Evolutionary conservation across 2,329 filamentous ascomycete species (phyloP).

Genomic region (Furcasterigmium sp.): DNA sequence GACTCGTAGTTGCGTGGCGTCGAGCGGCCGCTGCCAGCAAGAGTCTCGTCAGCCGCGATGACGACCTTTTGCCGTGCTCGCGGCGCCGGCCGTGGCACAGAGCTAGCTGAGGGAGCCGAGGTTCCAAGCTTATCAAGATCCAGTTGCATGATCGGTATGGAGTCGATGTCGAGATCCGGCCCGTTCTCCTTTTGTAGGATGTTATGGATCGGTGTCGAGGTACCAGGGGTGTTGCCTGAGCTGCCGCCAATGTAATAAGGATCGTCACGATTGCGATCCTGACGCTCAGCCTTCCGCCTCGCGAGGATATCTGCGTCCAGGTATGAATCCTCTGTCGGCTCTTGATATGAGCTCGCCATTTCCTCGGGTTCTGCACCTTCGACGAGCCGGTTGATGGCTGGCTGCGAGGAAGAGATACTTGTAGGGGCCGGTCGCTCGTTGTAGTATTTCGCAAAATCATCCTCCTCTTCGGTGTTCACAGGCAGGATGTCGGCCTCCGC

Average conservation of each 20-base stretch:
- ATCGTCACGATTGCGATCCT: constrained; percentile 83
- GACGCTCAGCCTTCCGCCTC: constrained; percentile 67
- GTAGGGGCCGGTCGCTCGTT: constrained; percentile 48
- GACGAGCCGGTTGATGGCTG: constrained; percentile 49
- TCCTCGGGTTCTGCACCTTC: constrained; percentile 38
- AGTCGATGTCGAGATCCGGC: constrained; percentile 81
- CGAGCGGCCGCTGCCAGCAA: constrained; percentile 47
- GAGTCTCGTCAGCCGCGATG: constrained; percentile 68
- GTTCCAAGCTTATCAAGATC: constrained; percentile 58
- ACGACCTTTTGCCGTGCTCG: constrained; percentile 56
- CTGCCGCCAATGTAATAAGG: constrained; percentile 80
- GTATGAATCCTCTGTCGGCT: constrained; percentile 58
- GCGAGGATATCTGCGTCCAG: constrained; percentile 70
- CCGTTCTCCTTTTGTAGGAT: constrained; percentile 69
- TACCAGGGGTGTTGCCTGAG: constrained; percentile 47
- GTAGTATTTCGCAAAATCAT: constrained; percentile 65
- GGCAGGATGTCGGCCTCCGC: constrained; percentile 47
- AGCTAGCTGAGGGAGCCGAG: constrained; percentile 16
- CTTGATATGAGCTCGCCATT: constrained; percentile 50
- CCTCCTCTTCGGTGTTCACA: constrained; percentile 48
- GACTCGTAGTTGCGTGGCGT: constrained; percentile 49
- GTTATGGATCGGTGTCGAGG: constrained; percentile 73
- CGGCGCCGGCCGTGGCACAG: constrained; percentile 26
- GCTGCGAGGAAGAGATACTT: constrained; percentile 46
- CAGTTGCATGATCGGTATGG: constrained; percentile 93